Conservation (phyloP, 345 rosid species). For the Schrenkiella parvula region DNA sequence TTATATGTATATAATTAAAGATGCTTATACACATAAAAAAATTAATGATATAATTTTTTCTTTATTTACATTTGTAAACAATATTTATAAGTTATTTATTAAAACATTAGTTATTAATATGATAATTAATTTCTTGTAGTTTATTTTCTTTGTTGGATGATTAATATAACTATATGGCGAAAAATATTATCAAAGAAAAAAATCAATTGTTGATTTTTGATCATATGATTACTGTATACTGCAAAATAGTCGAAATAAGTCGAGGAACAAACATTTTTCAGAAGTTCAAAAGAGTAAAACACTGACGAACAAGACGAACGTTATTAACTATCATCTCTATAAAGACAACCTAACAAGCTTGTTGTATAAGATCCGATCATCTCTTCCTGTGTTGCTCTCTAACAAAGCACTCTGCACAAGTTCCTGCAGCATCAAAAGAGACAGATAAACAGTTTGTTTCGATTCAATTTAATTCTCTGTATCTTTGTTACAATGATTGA, state of each 20-base stretch:
- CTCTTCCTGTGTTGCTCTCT: conserved; percentile 95
- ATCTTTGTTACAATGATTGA: neutral
- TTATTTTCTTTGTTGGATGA: neutral
- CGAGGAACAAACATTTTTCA: neutral
- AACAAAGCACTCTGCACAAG: conserved; percentile 84
- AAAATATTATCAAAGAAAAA: neutral
- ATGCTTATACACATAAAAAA: too few species aligned
- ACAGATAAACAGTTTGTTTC: neutral
- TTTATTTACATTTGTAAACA: too few species aligned
- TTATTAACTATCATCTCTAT: neutral
- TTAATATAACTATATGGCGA: neutral
- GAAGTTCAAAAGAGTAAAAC: neutral
- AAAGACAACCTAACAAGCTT: conserved; percentile 64
- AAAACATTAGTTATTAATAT: neutral
- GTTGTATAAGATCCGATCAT: conserved; percentile 76
- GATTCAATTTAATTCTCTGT: neutral
- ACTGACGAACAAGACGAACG: neutral
- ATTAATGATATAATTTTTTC: neutral
- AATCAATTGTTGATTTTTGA: neutral
- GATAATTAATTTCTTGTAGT: too few species aligned
- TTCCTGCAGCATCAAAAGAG: conserved; percentile 50
- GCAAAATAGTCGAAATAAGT: neutral
- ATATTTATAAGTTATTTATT: too few species aligned
- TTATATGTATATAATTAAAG: too few species aligned
- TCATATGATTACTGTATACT: neutral